A percentile compares a stretch with the other conserved stretches of the same genome.
Conservation (phyloP, 2,329 filamentous ascomycete genomes). For the Colletotrichum simmondsii region DNA sequence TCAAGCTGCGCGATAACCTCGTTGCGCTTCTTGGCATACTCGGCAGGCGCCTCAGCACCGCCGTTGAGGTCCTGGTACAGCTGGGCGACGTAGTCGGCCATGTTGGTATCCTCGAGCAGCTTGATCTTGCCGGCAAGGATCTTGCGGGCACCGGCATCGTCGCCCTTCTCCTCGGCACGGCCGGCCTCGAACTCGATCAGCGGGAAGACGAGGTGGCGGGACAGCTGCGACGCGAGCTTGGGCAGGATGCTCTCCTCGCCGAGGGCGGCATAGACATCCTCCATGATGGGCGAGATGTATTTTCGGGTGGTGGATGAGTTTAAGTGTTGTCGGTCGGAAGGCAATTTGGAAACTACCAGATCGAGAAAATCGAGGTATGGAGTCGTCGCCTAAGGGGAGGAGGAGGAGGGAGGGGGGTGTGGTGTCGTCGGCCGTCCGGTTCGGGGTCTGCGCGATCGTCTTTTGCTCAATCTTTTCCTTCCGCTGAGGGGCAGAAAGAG, state of each 20-base stretch:
- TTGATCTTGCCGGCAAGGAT: slow-evolving; percentile 90
- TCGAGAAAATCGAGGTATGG: slow-evolving; percentile 34
- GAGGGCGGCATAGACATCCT: slow-evolving; percentile 36
- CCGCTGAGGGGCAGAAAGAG: slow-evolving; percentile 35
- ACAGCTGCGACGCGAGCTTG: slow-evolving; percentile 90
- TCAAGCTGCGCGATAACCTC: slow-evolving; percentile 86
- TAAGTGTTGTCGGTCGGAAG: not conserved
- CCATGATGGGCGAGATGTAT: slow-evolving; percentile 32
- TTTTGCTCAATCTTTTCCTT: slow-evolving; percentile 26
- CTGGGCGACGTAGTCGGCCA: slow-evolving; percentile 96
- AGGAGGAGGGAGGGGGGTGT: not conserved
- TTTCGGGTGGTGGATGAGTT: slow-evolving; percentile 4
- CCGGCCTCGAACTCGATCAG: slow-evolving; percentile 91
- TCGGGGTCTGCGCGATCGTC: slow-evolving; percentile 28
- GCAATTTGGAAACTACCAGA: slow-evolving; percentile 36
- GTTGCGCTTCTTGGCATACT: slow-evolving; percentile 90
- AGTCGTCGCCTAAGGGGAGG: slow-evolving; percentile 7
- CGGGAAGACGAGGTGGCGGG: slow-evolving; percentile 96
- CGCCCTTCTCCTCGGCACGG: slow-evolving; percentile 80
- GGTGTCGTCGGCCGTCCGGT: slow-evolving; percentile 11
- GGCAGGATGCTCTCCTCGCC: slow-evolving; percentile 72
- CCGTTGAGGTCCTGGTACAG: slow-evolving; percentile 91
- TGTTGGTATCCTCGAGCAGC: slow-evolving; percentile 96
- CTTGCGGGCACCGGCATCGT: slow-evolving; percentile 69
- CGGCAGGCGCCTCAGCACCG: slow-evolving; percentile 79